Evolutionary conservation across 1,284 basidiomycete species (phyloP).

Genomic region (Moesziomyces sp.): DNA sequence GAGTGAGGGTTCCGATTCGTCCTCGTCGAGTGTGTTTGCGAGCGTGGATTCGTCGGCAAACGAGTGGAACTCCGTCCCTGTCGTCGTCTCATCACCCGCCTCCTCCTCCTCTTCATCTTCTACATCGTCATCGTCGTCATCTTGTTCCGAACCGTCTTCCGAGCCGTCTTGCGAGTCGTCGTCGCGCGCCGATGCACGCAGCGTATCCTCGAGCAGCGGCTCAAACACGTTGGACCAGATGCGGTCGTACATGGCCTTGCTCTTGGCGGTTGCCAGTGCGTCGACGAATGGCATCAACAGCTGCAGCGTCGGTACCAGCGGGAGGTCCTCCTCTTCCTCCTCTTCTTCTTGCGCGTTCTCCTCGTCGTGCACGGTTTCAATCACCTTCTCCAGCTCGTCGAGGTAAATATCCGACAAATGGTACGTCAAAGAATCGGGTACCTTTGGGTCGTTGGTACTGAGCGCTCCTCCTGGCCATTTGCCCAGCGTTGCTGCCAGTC

Average conservation of each 20-base stretch:
- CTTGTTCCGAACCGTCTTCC: background rate
- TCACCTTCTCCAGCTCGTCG: constrained; percentile 85
- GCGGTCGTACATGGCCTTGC: constrained; percentile 76
- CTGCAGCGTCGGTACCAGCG: constrained; percentile 71
- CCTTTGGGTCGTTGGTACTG: constrained; percentile 73
- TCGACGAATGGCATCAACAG: constrained; percentile 77
- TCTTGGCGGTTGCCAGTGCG: constrained; percentile 76
- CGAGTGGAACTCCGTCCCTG: constrained; percentile 35
- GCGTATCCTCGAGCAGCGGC: constrained; percentile 71
- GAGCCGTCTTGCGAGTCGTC: constrained; percentile 11
- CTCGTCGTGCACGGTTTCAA: constrained; percentile 39
- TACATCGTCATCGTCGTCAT: constrained; percentile 9
- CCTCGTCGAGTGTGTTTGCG: constrained; percentile 12
- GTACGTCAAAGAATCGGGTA: constrained; percentile 76
- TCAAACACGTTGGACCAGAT: constrained; percentile 76
- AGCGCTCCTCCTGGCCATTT: constrained; percentile 18
- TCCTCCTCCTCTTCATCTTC: constrained; percentile 29
- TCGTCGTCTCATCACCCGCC: constrained; percentile 29
- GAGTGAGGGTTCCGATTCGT: constrained; percentile 19
- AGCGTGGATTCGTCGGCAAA: constrained; percentile 30
- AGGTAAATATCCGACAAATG: constrained; percentile 91
- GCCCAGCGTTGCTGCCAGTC: constrained; percentile 25
- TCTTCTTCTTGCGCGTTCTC: constrained; percentile 3
- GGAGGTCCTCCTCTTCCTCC: constrained; percentile 25
- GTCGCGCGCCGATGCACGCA: constrained; percentile 23